Percentiles rank a stretch among this genome's conserved stretches.
Evolutionary conservation across 257 asterid genomes (phyloP).

Genomic region (Haberlea rhodopensis): DNA sequence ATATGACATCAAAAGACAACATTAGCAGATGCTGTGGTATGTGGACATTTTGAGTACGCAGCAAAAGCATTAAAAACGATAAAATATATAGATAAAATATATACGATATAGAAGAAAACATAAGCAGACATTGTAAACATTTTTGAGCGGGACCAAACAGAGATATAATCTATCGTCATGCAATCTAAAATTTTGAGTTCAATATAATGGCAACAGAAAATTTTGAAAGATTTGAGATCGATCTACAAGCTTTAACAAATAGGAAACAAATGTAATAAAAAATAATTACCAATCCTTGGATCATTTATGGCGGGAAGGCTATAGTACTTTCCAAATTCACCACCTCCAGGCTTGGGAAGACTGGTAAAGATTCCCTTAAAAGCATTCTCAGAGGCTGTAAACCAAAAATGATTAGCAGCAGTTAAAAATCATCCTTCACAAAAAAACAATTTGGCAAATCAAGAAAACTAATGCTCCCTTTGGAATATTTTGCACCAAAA

Average conservation of each 20-base stretch:
- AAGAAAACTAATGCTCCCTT: background rate
- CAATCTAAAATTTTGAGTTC: background rate
- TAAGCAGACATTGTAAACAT: background rate
- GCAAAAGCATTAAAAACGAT: background rate
- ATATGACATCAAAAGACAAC: background rate
- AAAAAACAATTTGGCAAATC: background rate
- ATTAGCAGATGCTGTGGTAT: constrained; percentile 4
- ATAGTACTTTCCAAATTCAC: constrained; percentile 88
- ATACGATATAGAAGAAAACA: constrained; percentile 11
- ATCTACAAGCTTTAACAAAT: background rate
- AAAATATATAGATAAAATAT: background rate
- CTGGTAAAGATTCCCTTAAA: constrained; percentile 75
- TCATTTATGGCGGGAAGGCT: constrained; percentile 87
- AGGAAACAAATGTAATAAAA: background rate
- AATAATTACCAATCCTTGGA: constrained; percentile 72
- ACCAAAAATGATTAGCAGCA: constrained; percentile 22
- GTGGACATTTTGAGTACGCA: background rate
- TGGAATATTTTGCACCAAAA: constrained; percentile 2
- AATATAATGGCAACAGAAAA: background rate
- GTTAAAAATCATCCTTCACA: constrained; percentile 9
- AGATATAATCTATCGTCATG: background rate
- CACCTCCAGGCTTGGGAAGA: constrained; percentile 91
- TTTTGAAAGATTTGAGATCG: background rate
- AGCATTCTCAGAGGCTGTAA: constrained; percentile 70
- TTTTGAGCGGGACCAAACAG: background rate